Evolutionary conservation across 1,284 basidiomycete species (phyloP), one percentile per base, ranked within the genome.

Genomic region (Flammula alnicola): DNA sequence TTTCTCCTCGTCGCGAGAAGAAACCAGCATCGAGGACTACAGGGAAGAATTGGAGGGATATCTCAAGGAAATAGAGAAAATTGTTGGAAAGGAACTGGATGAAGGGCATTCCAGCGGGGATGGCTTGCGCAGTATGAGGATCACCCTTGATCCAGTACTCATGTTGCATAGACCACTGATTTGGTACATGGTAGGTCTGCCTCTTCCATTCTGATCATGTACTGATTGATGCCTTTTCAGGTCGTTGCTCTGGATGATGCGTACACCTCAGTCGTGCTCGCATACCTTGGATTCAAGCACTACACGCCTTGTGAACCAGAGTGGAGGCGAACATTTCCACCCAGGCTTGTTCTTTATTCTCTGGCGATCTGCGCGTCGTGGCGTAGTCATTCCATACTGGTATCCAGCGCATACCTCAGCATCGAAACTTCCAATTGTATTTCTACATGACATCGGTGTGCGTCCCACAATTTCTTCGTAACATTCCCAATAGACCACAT

Each of bases 391-490:
- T 5, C 74, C 81, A 0, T 86, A 84, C 62, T 87, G 84, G 84
- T 79, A 81, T 60, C 75, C 80, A 1, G 81, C 81, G 0, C 81
- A 84, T 52, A 69, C 65, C 23, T 77, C 78, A 1, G 48, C 49
- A 8, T 71, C 69, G 10, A 3, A 78, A 76, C 53, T 67, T 70
- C 81, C 83, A 0, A 66, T 87, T 9, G 61, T 86, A 8, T 84
- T 87, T 58, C 61, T 87, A 0, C 84, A 87, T 51, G 85, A 84
- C 9, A 80, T 86, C 19, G 85, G 84, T 4, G 81, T 85, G 66
- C 11, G 79, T 71, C 6, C 29, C 48, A 19, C 22, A 31, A 14
- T 42, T 41, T n/a, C 35, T 36, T 30, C 19, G 29, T 10, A 25
- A 33, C 5, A 4, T 25, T 8, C 27, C 12, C 17, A 16, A 4